Percentiles rank a stretch among this genome's conserved stretches.
These are phyloP conservation scores for Sutorius australiensis DNA, from an alignment of 768 basidiomycete genomes.

Conservation along the genomic window DNA sequence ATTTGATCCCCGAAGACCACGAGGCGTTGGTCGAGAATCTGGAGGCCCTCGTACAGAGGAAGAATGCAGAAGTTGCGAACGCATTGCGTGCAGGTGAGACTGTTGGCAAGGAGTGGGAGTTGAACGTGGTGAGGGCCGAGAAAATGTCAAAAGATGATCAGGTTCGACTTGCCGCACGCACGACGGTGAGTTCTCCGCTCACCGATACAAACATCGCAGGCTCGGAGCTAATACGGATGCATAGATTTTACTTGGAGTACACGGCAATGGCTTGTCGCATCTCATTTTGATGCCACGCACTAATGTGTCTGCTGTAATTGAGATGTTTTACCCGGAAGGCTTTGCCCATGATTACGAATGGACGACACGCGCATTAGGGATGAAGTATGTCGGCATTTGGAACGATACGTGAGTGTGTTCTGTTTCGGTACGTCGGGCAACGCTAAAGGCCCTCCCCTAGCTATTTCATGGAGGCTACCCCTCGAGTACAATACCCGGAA, in stretches of 20 bases:
- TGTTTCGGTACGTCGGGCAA: neutral
- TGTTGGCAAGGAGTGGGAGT: conserved; percentile 46
- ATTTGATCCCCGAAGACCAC: conserved; percentile 55
- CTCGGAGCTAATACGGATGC: conserved; percentile 1
- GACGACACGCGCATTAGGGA: conserved; percentile 69
- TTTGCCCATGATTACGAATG: conserved; percentile 88
- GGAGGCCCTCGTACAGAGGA: conserved; percentile 44
- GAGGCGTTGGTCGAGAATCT: conserved; percentile 49
- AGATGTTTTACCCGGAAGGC: conserved; percentile 77
- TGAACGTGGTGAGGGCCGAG: conserved; percentile 61
- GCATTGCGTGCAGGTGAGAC: neutral
- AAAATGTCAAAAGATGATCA: conserved; percentile 73
- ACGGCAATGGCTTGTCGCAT: conserved; percentile 81
- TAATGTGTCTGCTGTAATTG: conserved; percentile 74
- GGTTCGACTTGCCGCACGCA: conserved; percentile 56
- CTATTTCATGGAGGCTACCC: conserved; percentile 36
- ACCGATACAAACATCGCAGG: neutral
- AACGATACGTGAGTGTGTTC: conserved; percentile 59
- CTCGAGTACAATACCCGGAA: conserved; percentile 65
- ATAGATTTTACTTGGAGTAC: conserved; percentile 67
- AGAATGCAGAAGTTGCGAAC: conserved; percentile 22
- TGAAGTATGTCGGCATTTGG: conserved; percentile 76
- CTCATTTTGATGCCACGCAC: conserved; percentile 82
- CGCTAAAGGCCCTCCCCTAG: conserved; percentile 6
- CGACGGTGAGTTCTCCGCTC: conserved; percentile 51